phyloP scores from a whole-genome alignment of 2,329 filamentous ascomycete genomes.

The Fonsecaea erecta region DNA sequence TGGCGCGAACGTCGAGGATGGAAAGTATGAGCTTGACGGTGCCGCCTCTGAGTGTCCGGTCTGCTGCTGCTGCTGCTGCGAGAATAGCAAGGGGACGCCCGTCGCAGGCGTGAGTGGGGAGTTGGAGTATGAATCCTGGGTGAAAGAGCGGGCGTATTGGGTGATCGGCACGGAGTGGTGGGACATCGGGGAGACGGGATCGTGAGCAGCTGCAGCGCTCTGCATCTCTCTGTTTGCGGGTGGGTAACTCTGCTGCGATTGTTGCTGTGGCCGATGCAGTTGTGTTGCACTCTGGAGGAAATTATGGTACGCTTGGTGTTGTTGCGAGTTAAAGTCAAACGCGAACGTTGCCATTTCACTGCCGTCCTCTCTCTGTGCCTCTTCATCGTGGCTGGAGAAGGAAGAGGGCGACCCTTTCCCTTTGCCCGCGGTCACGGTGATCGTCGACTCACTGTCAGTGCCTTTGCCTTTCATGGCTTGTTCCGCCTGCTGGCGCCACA shows the following conservation, averaged over 20 bases:
- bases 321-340: conserved; percentile 28
- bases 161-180: not conserved
- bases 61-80: conserved; percentile 6
- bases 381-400: conserved; percentile 1
- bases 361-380: conserved; percentile 6
- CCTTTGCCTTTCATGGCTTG: conserved; percentile 16
- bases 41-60: not conserved
- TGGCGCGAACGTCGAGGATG: not conserved
- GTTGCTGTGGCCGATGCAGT: not conserved
- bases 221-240: not conserved
- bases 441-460: conserved; percentile 17
- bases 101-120: conserved; percentile 25
- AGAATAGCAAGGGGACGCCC: conserved; percentile 20
- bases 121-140: conserved; percentile 17
- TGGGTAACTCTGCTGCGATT: conserved; percentile 7
- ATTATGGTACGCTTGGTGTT: conserved; percentile 21
- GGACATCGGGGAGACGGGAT: conserved; percentile 1
- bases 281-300: conserved; percentile 17
- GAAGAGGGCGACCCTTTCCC: conserved; percentile 17
- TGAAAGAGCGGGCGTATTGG: conserved; percentile 21
- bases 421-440: conserved; percentile 1
- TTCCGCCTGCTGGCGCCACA: conserved; percentile 9
- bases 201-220: not conserved
- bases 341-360: conserved; percentile 25
- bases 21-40: not conserved